A percentile compares a stretch with the other conserved stretches of the same genome.
These are phyloP conservation scores for Dendrostoma leiphaemia DNA, from an alignment of 2,329 filamentous ascomycete genomes.

Conservation along the genomic window DNA sequence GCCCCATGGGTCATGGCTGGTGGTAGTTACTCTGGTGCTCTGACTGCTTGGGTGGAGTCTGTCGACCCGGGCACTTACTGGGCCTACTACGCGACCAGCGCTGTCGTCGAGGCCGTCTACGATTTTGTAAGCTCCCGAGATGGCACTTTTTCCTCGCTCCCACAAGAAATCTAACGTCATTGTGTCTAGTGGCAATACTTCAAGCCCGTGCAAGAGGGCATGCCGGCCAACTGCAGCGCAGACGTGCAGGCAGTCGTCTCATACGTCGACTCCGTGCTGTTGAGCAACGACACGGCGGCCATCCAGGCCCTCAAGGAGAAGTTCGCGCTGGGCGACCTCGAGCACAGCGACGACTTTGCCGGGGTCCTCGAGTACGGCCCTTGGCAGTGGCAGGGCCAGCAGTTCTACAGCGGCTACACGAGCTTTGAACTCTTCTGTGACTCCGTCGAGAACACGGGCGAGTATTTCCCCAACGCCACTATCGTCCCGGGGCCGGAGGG, in stretches of 20 bases:
- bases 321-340: conserved; percentile 46
- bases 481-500: conserved; percentile 46
- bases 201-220: conserved; percentile 49
- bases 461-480: conserved; percentile 40
- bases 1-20: conserved; percentile 56
- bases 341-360: conserved; percentile 44
- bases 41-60: conserved; percentile 51
- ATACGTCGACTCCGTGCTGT: conserved; percentile 46
- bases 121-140: conserved; percentile 41
- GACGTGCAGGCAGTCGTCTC: conserved; percentile 51
- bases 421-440: conserved; percentile 45
- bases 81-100: conserved; percentile 57
- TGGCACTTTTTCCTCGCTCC: not conserved
- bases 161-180: not conserved
- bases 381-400: conserved; percentile 55
- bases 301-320: conserved; percentile 45
- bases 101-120: conserved; percentile 49
- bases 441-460: conserved; percentile 44
- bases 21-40: conserved; percentile 54
- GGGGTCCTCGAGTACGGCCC: conserved; percentile 54
- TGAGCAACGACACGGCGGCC: conserved; percentile 34
- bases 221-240: conserved; percentile 54
- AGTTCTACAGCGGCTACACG: conserved; percentile 43
- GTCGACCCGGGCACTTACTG: conserved; percentile 55
- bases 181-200: conserved; percentile 50